phyloP scores from a whole-genome alignment of 176 grass and related monocot genomes.

The Sorghum bicolor region DNA sequence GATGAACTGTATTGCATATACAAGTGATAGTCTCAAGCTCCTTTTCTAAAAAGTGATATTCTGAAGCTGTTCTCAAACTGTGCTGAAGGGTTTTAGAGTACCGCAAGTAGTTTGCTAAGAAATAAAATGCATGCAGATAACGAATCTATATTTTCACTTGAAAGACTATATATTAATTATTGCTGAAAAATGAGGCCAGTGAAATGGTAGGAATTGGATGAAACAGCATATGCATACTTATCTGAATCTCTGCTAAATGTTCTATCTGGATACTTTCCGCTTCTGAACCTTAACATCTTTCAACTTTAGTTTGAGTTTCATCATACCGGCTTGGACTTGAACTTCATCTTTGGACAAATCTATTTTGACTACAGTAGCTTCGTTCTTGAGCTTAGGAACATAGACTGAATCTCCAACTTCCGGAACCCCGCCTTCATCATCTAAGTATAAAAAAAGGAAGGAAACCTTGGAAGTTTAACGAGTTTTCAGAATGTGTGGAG shows the following conservation, averaged over 20 bases:
- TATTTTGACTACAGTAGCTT: conserved; percentile 57
- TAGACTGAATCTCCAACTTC: conserved; percentile 54
- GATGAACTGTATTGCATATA: neutral
- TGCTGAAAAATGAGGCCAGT: neutral
- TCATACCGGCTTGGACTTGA: conserved; percentile 61
- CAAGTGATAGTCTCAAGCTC: neutral
- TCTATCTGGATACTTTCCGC: conserved; percentile 32
- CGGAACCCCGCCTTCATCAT: conserved; percentile 38
- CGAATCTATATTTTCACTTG: neutral
- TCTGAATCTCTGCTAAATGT: neutral
- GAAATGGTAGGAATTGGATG: neutral
- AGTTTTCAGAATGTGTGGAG: neutral
- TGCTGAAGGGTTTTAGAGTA: neutral
- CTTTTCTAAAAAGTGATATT: neutral
- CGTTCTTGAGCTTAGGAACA: conserved; percentile 56
- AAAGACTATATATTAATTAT: neutral
- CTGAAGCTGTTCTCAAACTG: neutral
- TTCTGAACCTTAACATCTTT: conserved; percentile 46
- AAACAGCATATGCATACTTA: conserved; percentile 11
- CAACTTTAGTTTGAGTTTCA: conserved; percentile 71
- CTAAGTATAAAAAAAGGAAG: conserved; percentile 33
- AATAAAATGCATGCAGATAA: neutral
- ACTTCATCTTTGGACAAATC: conserved; percentile 52
- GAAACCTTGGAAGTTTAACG: neutral
- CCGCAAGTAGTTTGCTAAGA: neutral